Percentiles rank a stretch among this genome's conserved stretches.
These are phyloP conservation scores for Beauveria brongniartii DNA, from an alignment of 2,329 filamentous ascomycete genomes.

Conservation along the genomic window DNA sequence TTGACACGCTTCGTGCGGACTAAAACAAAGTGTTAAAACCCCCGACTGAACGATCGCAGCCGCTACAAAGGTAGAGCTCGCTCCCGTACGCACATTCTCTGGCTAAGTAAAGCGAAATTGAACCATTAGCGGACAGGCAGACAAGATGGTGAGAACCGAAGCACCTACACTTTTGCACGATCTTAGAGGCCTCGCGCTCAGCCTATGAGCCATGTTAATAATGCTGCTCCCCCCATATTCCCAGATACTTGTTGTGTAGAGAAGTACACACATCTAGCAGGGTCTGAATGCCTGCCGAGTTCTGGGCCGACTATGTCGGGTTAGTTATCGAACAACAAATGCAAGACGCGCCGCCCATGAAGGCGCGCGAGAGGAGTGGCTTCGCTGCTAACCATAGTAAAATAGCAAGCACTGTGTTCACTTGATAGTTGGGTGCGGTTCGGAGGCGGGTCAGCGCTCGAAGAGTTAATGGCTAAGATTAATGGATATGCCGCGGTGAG, in stretches of 20 bases:
- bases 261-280: conserved; percentile 77
- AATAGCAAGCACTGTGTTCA: neutral
- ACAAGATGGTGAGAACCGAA: neutral
- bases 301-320: conserved; percentile 76
- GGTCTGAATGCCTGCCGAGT: conserved; percentile 96
- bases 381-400: conserved; percentile 2
- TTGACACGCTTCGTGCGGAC: conserved; percentile 90
- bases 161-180: conserved; percentile 81
- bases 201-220: conserved; percentile 49
- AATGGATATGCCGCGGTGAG: neutral
- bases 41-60: too few species aligned
- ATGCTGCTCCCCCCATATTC: neutral
- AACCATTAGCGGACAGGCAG: neutral
- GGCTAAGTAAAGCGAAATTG: conserved; percentile 40
- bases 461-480: neutral
- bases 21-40: conserved; percentile 13
- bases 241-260: neutral
- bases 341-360: neutral
- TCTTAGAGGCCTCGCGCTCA: conserved; percentile 97
- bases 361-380: neutral
- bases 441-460: neutral
- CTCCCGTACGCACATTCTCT: conserved; percentile 66
- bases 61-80: neutral
- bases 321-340: conserved; percentile 18
- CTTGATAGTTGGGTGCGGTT: neutral